Conservation (phyloP, 2,329 filamentous ascomycete species). For the Rutstroemia sp. region DNA sequence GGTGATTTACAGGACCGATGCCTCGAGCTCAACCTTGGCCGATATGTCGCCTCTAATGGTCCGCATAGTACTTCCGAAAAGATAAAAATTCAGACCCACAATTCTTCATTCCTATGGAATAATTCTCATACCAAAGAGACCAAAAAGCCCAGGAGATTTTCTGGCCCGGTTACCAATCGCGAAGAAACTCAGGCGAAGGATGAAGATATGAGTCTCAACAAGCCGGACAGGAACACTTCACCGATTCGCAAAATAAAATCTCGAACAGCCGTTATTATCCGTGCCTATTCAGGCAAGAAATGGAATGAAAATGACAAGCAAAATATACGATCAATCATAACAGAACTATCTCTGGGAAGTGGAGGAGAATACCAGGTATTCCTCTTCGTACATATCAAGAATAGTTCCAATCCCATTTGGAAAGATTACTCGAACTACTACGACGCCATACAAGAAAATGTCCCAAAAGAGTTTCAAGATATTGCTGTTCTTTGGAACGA, state of each 20-base stretch:
- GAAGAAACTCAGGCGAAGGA: not conserved
- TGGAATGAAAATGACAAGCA: constrained; percentile 77
- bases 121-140: not conserved
- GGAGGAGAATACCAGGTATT: constrained; percentile 78
- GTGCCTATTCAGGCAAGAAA: constrained; percentile 66
- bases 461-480: constrained; percentile 62
- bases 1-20: constrained; percentile 62
- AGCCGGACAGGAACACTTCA: not conserved
- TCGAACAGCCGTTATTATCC: constrained; percentile 67
- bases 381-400: constrained; percentile 72
- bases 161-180: not conserved
- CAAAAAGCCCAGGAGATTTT: not conserved
- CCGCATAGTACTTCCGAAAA: not conserved
- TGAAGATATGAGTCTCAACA: not conserved
- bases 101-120: not conserved
- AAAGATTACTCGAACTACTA: constrained; percentile 52
- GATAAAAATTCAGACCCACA: not conserved
- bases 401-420: constrained; percentile 50
- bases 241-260: constrained; percentile 13
- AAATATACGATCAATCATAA: constrained; percentile 70
- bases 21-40: constrained; percentile 54
- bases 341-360: constrained; percentile 66
- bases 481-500: constrained; percentile 73
- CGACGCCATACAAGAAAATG: constrained; percentile 50
- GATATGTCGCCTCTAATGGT: constrained; percentile 29